Conservation (phyloP, 768 basidiomycete genomes). For the Leccinum ochraceum region DNA sequence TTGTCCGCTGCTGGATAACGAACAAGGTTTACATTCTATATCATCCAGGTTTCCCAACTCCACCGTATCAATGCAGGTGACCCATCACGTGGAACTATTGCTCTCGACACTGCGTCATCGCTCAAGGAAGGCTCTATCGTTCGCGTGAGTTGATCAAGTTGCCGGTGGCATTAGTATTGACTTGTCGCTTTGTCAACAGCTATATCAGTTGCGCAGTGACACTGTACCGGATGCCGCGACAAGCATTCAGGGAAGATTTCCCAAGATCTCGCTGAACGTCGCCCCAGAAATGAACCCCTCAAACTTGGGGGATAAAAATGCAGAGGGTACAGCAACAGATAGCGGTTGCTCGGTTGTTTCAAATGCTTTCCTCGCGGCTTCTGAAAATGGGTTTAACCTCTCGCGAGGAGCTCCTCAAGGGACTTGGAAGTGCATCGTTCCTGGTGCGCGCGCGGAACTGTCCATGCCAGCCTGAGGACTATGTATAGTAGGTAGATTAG, state of each 20-base stretch:
- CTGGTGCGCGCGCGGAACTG: conserved; percentile 33
- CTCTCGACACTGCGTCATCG: conserved; percentile 54
- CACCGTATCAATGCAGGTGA: conserved; percentile 69
- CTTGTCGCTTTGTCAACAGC: conserved; percentile 31
- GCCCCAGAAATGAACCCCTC: conserved; percentile 20
- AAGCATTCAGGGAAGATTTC: conserved; percentile 7
- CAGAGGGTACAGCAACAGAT: neutral
- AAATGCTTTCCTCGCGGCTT: conserved; percentile 44
- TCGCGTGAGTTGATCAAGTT: conserved; percentile 40
- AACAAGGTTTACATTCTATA: neutral
- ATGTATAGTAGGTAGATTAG: neutral
- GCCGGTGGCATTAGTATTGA: neutral
- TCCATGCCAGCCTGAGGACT: neutral
- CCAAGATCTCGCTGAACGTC: conserved; percentile 26
- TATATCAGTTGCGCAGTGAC: conserved; percentile 41
- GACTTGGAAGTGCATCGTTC: conserved; percentile 44
- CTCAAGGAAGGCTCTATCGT: conserved; percentile 52
- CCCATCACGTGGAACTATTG: conserved; percentile 66
- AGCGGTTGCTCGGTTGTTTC: conserved; percentile 2
- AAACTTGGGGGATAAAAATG: neutral
- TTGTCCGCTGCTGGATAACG: neutral
- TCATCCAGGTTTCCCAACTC: conserved; percentile 44
- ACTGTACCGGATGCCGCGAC: neutral
- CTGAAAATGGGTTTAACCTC: conserved; percentile 55
- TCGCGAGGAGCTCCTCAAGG: conserved; percentile 31